Evolutionary conservation across 345 rosid genomes (phyloP), one percentile per base, ranked within the genome.

Genomic region (Lagerstroemia speciosa): DNA sequence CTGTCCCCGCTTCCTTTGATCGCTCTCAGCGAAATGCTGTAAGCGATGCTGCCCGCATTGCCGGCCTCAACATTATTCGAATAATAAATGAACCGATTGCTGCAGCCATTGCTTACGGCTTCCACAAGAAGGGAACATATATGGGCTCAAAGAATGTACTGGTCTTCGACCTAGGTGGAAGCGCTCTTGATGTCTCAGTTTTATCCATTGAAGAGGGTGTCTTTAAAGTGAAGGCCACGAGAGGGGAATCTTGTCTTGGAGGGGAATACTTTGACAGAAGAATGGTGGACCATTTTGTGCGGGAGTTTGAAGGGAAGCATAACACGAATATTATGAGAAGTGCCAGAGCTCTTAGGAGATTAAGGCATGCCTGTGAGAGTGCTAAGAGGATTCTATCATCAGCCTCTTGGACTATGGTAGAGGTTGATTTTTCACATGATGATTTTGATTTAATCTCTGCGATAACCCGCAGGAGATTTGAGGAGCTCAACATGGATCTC

Each of bases 321-420:
- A 80, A 81, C 74, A 79, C 76, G 69, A 77, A 81, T 45, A 81
- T 81, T 32, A 65, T 61, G 14, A 81, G 79, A 22, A 75, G 70
- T 43, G 81, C 80, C 0, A 78, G 83, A 71, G 78, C 88, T 65
- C 79, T 84, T 22, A 76, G 84, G 70, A 72, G 84, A 65, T 40
- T 84, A 72, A 82, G 84, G 69, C 80, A 80, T 5, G 65, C 86
- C 32, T 82, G 86, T 40, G 86, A 84, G 64, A 80, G 81, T 67
- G 86, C 86, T 0, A 84, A 82, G 73, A 82, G 86, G 74, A 80
- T 78, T 19, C 77, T 84, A 33, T 82, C 88, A 11, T 84, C 84
- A 11, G 78, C 84, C 26, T 83, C 84, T 16, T 86, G 80, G 68
- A 78, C 88, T 0, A 84, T 86, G 8, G 78, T 84, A 0, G 84